Conservation (phyloP, 257 asterid species). For the Phtheirospermum japonicum region DNA sequence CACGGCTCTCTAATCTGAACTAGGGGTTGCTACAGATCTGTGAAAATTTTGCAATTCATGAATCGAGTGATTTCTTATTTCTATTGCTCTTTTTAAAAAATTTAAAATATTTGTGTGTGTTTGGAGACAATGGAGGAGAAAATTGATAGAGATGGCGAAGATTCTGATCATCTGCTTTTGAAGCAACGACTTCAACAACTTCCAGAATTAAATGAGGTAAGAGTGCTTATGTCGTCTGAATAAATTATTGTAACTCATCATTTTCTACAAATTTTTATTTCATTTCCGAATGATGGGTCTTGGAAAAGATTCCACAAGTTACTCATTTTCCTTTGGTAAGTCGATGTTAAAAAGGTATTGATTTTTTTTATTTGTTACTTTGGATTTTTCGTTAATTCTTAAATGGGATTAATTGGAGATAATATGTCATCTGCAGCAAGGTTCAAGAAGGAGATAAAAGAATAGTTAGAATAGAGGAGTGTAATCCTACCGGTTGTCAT, state of each 20-base stretch:
- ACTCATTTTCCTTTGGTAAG: constrained; percentile 73
- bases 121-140: no score
- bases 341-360: constrained; percentile 5
- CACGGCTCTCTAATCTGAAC: no score
- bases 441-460: constrained; percentile 96
- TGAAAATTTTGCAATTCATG: no score
- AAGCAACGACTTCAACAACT: constrained; percentile 78
- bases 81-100: no score
- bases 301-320: constrained; percentile 97
- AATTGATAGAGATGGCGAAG: no score
- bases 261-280: constrained; percentile 66
- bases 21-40: no score
- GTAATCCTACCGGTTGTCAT: constrained; percentile 86
- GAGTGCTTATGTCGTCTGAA: constrained; percentile 20
- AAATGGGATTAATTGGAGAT: constrained; percentile 13
- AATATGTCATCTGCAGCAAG: constrained; percentile 94
- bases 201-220: constrained; percentile 62
- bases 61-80: no score
- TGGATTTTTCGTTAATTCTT: constrained; percentile 17
- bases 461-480: constrained; percentile 89
- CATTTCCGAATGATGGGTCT: constrained; percentile 99
- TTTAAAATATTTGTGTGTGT: no score
- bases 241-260: constrained; percentile 14
- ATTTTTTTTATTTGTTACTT: constrained; percentile 8
- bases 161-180: no score